Base-by-base conservation (phyloP, 805 yeast species). In the Starmerella apis region DNA sequence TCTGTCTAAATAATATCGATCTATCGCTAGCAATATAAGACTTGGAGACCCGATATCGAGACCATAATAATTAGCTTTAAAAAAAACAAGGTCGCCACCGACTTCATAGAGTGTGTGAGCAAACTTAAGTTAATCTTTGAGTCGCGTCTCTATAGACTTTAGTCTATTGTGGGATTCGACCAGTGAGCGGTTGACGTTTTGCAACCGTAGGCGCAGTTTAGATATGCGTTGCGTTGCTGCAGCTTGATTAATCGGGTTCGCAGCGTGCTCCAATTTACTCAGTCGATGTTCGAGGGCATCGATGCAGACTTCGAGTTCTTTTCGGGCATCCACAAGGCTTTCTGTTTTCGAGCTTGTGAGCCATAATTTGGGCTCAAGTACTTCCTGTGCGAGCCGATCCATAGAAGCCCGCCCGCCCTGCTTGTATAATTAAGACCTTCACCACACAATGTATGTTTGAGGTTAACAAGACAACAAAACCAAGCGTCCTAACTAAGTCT, bases 371-470 rank as follows among this genome's bases (percentile, higher is more conserved):
- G 51, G 32, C 28, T 54, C 57, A 1, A 54, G 28, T 10, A 47
- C 44, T 28, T 54, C 57, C 4, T 27, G 18, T 3, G 50, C 53
- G 33, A 52, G 43, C 24, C 32, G 11, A 30, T 54, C 56, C 57
- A 54, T 54, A 6, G 20, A 16, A 31, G 20, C 41, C 5, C 4
- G 16, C 20, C 22, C n/a, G 37, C 37, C 37, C 16, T 6, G 7
- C n/a, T n/a, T n/a, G n/a, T n/a, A n/a, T n/a, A n/a, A n/a, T n/a
- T n/a, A n/a, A n/a, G n/a, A n/a, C n/a, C n/a, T n/a, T n/a, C n/a
- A n/a, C n/a, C n/a, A n/a, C n/a, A n/a, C n/a, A n/a, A n/a, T n/a
- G n/a, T n/a, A n/a, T n/a, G n/a, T n/a, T n/a, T n/a, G n/a, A n/a
- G n/a, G n/a, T n/a, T n/a, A n/a, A n/a, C n/a, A n/a, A n/a, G n/a